Evolutionary conservation across 805 yeast species (phyloP), one percentile per base, ranked within the genome.

Genomic region (Ogataea kodamae): DNA sequence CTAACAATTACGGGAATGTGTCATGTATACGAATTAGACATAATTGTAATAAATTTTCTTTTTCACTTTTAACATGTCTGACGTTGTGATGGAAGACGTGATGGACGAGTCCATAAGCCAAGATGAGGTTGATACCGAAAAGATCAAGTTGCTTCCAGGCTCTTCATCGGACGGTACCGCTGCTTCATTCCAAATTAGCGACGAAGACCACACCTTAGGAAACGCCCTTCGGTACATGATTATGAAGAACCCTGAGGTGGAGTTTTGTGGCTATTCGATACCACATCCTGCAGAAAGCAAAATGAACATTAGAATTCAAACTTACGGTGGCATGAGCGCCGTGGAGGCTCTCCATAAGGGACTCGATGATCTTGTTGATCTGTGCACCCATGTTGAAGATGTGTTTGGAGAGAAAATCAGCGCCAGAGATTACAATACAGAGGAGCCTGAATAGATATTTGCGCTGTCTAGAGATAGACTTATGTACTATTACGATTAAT

Each of bases 181-280:
- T 17, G 96, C 95, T 1, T 86, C 96, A 5, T 92, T 92, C 67
- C 95, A 90, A 62, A 81, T 92, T 42, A 59, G 76, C 19, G 92
- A 88, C 48, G 98, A 92, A 61, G 98, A 92, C 62, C 98, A 92
- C 59, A 92, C 98, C 1, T 64, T 92, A 31, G 98, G 98, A 15
- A 92, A 92, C 54, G 83, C 97, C 5, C 72, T 92, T 33, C 78
- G 97, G 58, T 89, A 88, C 62, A 78, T 90, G 57, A 87, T 92
- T 50, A 88, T 92, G 95, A 89, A 90, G 65, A 92, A 92, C 55
- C 96, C 97, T 22, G 95, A 88, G 46, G 98, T 92, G 16, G 98
- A 92, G 57, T 92, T 92, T 60, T 90, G 97, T 57, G 98, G 98
- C 37, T 92, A 92, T 65, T 87, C 97, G 26, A 92, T 92, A 48